Evolutionary conservation across 1,139 yeast species (phyloP), one percentile per base, ranked within the genome.

Genomic region (Oligophagozyma castellii): DNA sequence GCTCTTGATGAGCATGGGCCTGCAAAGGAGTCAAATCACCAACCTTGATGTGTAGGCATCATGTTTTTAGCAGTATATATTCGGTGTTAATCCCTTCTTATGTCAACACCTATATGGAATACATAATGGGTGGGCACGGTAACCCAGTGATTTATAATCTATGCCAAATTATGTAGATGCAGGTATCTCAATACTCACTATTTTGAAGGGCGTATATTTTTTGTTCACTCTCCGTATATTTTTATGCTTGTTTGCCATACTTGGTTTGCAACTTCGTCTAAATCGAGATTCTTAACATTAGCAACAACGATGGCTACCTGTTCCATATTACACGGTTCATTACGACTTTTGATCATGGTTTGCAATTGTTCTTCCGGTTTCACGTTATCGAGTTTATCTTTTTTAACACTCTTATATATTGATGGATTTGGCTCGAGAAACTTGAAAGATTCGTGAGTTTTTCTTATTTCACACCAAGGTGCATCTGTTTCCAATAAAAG

Each of bases 391-490:
- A 43, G 32, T 25, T 46, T 48, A 22, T 51, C 54, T 26, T 37
- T 43, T 29, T 50, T 50, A 6, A 51, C 51, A 11, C 44, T 35
- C 25, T 32, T 39, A 32, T 30, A 50, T 4, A 14, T 19, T 12
- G 39, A 36, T 13, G 34, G 24, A 25, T 31, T 30, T 12, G 19
- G 29, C 1, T 70, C 53, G 16, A 79, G 46, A 38, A 58, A 66
- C 38, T 68, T 58, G 52, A 69, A 72, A 12, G 92, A 69, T 3
- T 86, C 84, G 50, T 83, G 95, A 5, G 92, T 66, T 38, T 72
- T 79, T 33, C 93, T 64, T 24, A 89, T 71, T 46, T 86, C 96
- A 57, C 99, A 89, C 98, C 98, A 89, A 1, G 99, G 98, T 1
- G 96, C 86, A 56, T 89, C 96, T 0, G 96, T 86, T 52, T 89